Evolutionary conservation across 2,329 filamentous ascomycete genomes (phyloP).

Genomic region (Xylaria sp.): DNA sequence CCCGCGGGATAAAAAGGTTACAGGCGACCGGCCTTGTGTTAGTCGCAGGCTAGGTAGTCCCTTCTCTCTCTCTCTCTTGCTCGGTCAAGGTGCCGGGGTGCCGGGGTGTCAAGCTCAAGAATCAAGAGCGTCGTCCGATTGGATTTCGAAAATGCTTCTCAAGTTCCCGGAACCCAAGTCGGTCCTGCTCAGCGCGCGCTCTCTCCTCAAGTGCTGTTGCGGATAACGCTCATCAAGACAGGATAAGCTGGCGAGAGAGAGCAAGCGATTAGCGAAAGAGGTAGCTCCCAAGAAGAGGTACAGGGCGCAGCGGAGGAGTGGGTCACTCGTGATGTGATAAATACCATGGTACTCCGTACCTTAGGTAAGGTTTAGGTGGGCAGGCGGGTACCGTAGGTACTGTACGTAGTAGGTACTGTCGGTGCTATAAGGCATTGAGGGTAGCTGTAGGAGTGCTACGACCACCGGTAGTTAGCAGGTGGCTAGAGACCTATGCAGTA

Average conservation of each 20-base stretch:
- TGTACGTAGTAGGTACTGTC: background rate
- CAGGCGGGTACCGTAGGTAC: slow-evolving; percentile 13
- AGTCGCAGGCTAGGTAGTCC: slow-evolving; percentile 31
- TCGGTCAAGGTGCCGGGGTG: slow-evolving; percentile 12
- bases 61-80: slow-evolving; percentile 12
- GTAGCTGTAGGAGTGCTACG: background rate
- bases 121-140: slow-evolving; percentile 8
- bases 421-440: background rate
- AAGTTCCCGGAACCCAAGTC: background rate
- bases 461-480: background rate
- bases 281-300: slow-evolving; percentile 36
- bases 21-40: slow-evolving; percentile 21
- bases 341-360: slow-evolving; percentile 21
- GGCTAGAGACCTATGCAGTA: background rate
- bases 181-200: slow-evolving; percentile 1
- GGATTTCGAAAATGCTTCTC: background rate
- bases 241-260: slow-evolving; percentile 14
- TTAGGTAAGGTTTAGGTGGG: slow-evolving; percentile 17
- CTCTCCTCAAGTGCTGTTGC: slow-evolving; percentile 11
- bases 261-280: slow-evolving; percentile 39
- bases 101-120: slow-evolving; percentile 17
- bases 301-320: slow-evolving; percentile 31
- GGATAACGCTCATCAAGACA: slow-evolving; percentile 16
- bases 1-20: slow-evolving; percentile 27
- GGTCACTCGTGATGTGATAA: slow-evolving; percentile 30